A percentile compares a stretch with the other conserved stretches of the same genome.
phyloP scores from a whole-genome alignment of 345 rosid species.

The Corymbia maculata region DNA sequence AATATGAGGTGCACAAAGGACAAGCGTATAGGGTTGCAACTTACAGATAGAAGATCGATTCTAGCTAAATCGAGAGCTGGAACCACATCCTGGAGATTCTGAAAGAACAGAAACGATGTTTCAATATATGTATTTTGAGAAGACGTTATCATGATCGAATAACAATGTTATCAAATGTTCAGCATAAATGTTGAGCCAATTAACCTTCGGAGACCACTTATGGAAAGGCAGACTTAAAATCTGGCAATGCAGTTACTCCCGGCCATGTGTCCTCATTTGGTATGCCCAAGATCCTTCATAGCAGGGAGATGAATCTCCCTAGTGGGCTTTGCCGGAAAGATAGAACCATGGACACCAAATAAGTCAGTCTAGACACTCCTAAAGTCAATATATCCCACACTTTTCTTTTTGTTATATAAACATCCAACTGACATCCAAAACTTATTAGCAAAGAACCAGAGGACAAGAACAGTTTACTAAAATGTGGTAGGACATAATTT shows the following conservation, averaged over 20 bases:
- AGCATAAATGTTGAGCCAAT: neutral
- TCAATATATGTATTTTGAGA: neutral
- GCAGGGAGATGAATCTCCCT: neutral
- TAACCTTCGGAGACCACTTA: slow-evolving; percentile 78
- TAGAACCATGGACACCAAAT: too few relatives aligned
- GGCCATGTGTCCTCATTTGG: slow-evolving; percentile 89
- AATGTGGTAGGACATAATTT: too few relatives aligned
- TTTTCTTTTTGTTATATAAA: too few relatives aligned
- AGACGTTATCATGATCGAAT: too few relatives aligned
- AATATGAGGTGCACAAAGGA: too few relatives aligned
- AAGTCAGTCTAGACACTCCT: too few relatives aligned
- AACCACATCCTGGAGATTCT: slow-evolving; percentile 62
- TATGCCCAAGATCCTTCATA: slow-evolving; percentile 73
- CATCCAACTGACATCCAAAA: too few relatives aligned
- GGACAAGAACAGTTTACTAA: too few relatives aligned
- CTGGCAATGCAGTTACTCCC: slow-evolving; percentile 53
- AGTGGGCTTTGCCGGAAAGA: too few relatives aligned
- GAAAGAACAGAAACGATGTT: neutral
- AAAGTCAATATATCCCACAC: too few relatives aligned
- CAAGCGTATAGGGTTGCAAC: neutral
- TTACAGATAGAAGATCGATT: slow-evolving; percentile 33
- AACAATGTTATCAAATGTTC: neutral
- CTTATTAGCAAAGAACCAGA: too few relatives aligned
- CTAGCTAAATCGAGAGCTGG: slow-evolving; percentile 78
- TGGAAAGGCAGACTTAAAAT: slow-evolving; percentile 40